Conservation (phyloP, 306 rosid species). For the Cicer cuneatum region DNA sequence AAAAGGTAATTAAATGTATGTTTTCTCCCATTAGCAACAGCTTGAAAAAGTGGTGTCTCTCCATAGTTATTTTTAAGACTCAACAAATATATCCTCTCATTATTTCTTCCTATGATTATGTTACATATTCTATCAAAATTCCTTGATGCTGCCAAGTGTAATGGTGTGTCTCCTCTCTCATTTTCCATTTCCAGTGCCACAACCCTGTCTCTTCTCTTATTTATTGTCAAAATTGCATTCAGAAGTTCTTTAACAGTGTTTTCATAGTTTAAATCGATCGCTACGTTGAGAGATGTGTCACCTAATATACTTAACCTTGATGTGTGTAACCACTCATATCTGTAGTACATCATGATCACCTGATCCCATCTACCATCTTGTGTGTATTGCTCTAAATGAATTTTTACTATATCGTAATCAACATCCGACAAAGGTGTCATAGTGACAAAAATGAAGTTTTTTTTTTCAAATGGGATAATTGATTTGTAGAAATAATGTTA, state of each 20-base stretch:
- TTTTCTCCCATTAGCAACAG: slow-evolving; percentile 38
- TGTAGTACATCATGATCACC: too few relatives aligned
- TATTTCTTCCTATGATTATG: neutral
- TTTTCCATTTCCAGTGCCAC: neutral
- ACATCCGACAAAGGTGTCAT: too few relatives aligned
- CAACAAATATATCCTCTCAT: too few relatives aligned
- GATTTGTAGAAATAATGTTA: too few relatives aligned
- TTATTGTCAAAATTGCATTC: neutral
- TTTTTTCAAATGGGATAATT: too few relatives aligned
- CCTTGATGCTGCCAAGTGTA: slow-evolving; percentile 47
- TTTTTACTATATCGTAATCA: too few relatives aligned
- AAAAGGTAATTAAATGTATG: slow-evolving; percentile 36
- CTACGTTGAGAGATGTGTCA: too few relatives aligned
- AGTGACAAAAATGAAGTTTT: too few relatives aligned
- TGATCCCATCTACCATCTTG: too few relatives aligned
- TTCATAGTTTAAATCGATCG: neutral
- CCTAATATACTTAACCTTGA: too few relatives aligned
- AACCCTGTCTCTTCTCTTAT: neutral
- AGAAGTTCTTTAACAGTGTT: neutral
- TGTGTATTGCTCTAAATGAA: too few relatives aligned
- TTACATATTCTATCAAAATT: slow-evolving; percentile 23
- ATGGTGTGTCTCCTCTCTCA: slow-evolving; percentile 29
- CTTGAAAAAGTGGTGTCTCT: slow-evolving; percentile 43
- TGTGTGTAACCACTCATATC: too few relatives aligned
- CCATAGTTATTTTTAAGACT: neutral